Evolutionary conservation across 2,329 filamentous ascomycete species (phyloP), one percentile per base, ranked within the genome.

Genomic region (Parafenestella ontariensis): DNA sequence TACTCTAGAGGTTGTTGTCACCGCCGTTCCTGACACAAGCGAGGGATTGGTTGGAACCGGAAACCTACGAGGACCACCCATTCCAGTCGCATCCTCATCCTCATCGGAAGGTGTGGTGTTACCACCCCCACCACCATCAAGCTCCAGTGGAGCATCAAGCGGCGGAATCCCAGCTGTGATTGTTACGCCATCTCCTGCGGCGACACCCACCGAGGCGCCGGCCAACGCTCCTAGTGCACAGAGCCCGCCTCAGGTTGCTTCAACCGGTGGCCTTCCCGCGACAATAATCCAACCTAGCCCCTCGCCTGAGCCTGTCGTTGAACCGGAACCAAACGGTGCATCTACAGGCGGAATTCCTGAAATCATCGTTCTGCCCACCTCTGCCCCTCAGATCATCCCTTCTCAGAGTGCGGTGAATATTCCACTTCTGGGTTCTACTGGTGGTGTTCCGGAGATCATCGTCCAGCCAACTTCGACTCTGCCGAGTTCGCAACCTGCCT

Each of bases 261-360:
- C 64, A 9, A 66, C 63, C 9, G 58, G 61, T 18, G 50, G 52
- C 21, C 20, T 65, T 28, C 65, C 63, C 4, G 37, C 42, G 7
- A 44, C 46, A 0, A 56, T 64, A 20, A 34, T 66, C 8, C 34
- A 45, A 29, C 65, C 65, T 7, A 61, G 61, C 21, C 34, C 49
- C 7, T 55, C 57, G 11, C 46, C 46, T 24, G 42, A 42, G 24
- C 40, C 47, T 15, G 36, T 49, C 15, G 31, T 49, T 20, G 54
- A 57, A 29, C 26, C 52, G 6, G 28, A 48, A 29, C 49, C 49
- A 7, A 45, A 23, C 29, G n/a, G n/a, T n/a, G n/a, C n/a, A n/a
- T 36, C 37, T 33, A 18, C 24, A 15, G 28, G 39, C 29, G 31
- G 13, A 11, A 26, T 26, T 26, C 24, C 24, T 5, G 24, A 26